A percentile compares a stretch with the other conserved stretches of the same genome.
These are phyloP conservation scores for Oenanthe sinensis DNA, from an alignment of 129 eudicot species.

Conservation along the genomic window DNA sequence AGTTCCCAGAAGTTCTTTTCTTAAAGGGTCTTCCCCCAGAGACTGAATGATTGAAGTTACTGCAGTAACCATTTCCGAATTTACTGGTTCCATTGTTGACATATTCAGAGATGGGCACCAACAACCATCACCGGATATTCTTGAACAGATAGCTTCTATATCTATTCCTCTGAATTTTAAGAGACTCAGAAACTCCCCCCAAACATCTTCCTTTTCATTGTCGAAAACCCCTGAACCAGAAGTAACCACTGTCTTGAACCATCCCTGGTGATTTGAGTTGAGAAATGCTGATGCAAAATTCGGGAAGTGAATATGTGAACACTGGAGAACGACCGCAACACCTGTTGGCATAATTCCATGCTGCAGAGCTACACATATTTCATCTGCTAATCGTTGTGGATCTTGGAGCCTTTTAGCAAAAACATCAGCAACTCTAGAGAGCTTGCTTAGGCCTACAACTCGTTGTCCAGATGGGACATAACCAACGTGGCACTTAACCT, in stretches of 20 bases:
- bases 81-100: conserved; percentile 24
- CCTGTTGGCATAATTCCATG: conserved; percentile 73
- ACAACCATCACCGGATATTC: conserved; percentile 20
- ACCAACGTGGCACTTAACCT: conserved; percentile 82
- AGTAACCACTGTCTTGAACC: conserved; percentile 26
- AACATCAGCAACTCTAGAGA: conserved; percentile 80
- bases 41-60: conserved; percentile 50
- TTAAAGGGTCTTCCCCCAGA: conserved; percentile 72
- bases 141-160: conserved; percentile 16
- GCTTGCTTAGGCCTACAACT: conserved; percentile 92
- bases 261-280: conserved; percentile 44
- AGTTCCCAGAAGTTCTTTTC: conserved; percentile 70
- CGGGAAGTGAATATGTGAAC: conserved; percentile 74
- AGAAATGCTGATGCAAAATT: conserved; percentile 36
- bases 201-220: conserved; percentile 31
- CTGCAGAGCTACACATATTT: conserved; percentile 63
- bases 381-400: conserved; percentile 83
- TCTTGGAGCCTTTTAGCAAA: conserved; percentile 88
- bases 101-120: conserved; percentile 71
- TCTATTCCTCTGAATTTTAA: conserved; percentile 47
- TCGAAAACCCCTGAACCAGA: conserved; percentile 76
- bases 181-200: conserved; percentile 73
- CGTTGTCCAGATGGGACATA: conserved; percentile 87
- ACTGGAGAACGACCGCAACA: conserved; percentile 73
- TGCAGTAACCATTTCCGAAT: conserved; percentile 42